Evolutionary conservation across 305 asterid species (phyloP).

Genomic region (Coffea humblotiana): DNA sequence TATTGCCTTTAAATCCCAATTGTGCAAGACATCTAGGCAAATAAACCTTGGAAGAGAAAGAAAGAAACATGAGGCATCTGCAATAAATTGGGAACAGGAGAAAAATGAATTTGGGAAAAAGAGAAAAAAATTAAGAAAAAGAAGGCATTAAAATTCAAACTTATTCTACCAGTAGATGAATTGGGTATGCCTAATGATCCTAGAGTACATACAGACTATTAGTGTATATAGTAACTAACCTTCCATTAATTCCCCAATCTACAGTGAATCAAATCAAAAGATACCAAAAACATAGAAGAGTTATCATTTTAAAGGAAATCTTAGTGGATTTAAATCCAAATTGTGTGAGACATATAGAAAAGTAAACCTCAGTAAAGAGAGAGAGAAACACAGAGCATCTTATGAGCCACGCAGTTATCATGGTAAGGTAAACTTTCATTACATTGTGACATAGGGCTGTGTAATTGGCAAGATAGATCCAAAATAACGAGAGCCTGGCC

Average conservation of each 20-base stretch:
- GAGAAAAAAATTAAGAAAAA: neutral
- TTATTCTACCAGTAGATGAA: neutral
- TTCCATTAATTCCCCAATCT: neutral
- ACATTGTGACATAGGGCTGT: neutral
- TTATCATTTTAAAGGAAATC: neutral
- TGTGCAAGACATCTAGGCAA: neutral
- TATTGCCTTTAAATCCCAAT: neutral
- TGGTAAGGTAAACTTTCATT: neutral
- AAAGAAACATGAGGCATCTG: constrained; percentile 48
- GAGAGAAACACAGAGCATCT: neutral
- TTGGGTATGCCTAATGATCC: neutral
- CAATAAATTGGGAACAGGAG: constrained; percentile 26
- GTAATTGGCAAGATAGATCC: neutral
- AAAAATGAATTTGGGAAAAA: too few relatives aligned
- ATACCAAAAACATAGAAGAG: neutral
- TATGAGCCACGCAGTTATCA: neutral
- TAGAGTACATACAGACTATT: neutral
- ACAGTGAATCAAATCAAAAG: neutral
- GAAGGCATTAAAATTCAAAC: neutral
- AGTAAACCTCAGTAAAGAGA: neutral
- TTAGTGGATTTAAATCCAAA: neutral
- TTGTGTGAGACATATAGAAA: neutral
- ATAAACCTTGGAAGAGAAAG: neutral
- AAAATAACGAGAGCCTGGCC: neutral
- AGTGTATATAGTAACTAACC: too few relatives aligned